These are phyloP conservation scores for Toxicodendron radicans DNA, from an alignment of 345 rosid species.

Conservation along the genomic window DNA sequence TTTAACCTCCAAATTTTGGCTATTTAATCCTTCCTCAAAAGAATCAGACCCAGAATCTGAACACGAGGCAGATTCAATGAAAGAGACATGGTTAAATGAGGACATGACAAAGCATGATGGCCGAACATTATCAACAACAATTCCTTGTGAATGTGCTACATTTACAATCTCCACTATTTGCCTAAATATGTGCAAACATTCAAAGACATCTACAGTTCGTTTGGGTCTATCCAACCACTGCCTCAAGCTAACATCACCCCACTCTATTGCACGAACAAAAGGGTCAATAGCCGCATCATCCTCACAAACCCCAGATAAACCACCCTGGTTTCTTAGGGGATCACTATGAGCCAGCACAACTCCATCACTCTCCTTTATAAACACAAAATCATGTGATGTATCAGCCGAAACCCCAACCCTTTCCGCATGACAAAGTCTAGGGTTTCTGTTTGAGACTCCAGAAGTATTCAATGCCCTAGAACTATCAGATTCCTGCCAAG, in stretches of 20 bases:
- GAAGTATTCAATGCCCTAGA: constrained; percentile 60
- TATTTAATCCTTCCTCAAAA: constrained; percentile 60
- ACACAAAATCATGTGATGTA: constrained; percentile 34
- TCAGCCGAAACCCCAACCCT: constrained; percentile 34
- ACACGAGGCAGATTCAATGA: constrained; percentile 94
- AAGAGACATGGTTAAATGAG: constrained; percentile 83
- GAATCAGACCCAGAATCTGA: constrained; percentile 97
- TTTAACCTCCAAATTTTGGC: constrained; percentile 46
- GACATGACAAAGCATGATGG: constrained; percentile 97
- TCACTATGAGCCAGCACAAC: constrained; percentile 48
- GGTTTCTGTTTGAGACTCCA: constrained; percentile 56
- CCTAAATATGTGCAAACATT: constrained; percentile 91
- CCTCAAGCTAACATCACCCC: constrained; percentile 92
- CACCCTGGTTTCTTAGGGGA: constrained; percentile 50
- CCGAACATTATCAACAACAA: constrained; percentile 83
- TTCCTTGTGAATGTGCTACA: constrained; percentile 87
- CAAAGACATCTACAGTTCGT: constrained; percentile 65
- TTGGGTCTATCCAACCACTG: constrained; percentile 92
- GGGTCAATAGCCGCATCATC: constrained; percentile 55
- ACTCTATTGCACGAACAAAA: constrained; percentile 56
- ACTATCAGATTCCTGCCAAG: constrained; percentile 54
- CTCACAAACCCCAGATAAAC: constrained; percentile 50
- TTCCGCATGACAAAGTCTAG: constrained; percentile 30
- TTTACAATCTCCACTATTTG: constrained; percentile 86
- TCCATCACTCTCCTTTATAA: constrained; percentile 43